Percentiles rank a stretch among this genome's conserved stretches.
phyloP scores from a whole-genome alignment of 495 filamentous ascomycete genomes.

The Clohesyomyces aquaticus region DNA sequence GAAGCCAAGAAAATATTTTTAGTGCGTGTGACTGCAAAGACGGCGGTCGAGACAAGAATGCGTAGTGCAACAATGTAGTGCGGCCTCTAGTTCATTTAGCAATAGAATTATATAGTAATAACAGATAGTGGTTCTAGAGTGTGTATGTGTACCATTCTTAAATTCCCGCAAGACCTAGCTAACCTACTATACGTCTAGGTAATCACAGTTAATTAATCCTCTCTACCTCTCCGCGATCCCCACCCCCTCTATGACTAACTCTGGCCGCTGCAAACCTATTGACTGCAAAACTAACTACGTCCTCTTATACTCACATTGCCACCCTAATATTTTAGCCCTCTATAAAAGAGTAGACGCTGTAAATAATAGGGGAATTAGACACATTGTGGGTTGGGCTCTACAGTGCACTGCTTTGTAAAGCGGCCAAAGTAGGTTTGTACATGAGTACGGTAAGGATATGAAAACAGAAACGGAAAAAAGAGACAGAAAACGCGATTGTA shows the following conservation, averaged over 20 bases:
- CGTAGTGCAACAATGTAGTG: conserved; percentile 28
- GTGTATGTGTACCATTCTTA: conserved; percentile 17
- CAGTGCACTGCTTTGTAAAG: conserved; percentile 20
- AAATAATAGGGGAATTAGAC: conserved; percentile 21
- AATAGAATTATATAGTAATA: conserved; percentile 25
- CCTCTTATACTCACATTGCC: conserved; percentile 26
- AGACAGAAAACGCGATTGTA: too few relatives aligned
- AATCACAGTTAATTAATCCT: conserved; percentile 23
- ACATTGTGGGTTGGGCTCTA: conserved; percentile 24
- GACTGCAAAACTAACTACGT: conserved; percentile 28
- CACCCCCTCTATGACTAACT: conserved; percentile 8
- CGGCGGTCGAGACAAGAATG: conserved; percentile 29
- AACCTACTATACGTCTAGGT: conserved; percentile 10
- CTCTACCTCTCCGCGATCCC: conserved; percentile 26
- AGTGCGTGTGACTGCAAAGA: conserved; percentile 26
- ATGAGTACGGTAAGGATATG: too few relatives aligned
- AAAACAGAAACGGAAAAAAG: too few relatives aligned
- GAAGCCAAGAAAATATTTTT: conserved; percentile 29
- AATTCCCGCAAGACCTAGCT: conserved; percentile 21
- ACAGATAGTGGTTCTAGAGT: conserved; percentile 27
- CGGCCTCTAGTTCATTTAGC: conserved; percentile 25
- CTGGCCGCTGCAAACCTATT: conserved; percentile 12
- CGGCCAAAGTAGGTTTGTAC: too few relatives aligned
- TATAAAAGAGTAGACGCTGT: conserved; percentile 19
- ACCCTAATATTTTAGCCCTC: conserved; percentile 23